Evolutionary conservation across 768 basidiomycete species (phyloP).

Genomic region (Dentipellis sp.): DNA sequence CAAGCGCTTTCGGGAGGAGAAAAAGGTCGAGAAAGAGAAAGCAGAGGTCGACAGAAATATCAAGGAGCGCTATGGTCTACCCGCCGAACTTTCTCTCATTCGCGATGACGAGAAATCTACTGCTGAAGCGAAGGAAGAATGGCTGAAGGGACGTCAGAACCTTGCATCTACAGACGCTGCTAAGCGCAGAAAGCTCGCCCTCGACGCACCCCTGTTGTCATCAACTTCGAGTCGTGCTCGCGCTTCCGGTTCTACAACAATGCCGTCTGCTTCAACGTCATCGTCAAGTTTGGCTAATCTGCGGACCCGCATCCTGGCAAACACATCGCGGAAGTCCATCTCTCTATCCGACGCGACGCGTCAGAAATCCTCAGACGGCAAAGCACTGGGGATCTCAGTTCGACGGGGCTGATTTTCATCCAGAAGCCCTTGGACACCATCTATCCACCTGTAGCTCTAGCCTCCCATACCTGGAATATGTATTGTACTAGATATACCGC

Average conservation of each 20-base stretch:
- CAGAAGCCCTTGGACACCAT: background rate
- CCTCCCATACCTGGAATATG: background rate
- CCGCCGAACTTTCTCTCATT: constrained; percentile 54
- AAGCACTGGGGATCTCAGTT: constrained; percentile 5
- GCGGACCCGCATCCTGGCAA: constrained; percentile 10
- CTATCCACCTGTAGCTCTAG: background rate
- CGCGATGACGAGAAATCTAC: constrained; percentile 54
- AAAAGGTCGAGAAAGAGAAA: constrained; percentile 67
- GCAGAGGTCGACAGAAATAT: constrained; percentile 61
- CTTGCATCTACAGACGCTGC: constrained; percentile 30
- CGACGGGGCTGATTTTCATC: constrained; percentile 4
- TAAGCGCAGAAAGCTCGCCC: constrained; percentile 37
- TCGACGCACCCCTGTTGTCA: constrained; percentile 8
- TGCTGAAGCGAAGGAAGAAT: constrained; percentile 53
- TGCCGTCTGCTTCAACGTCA: constrained; percentile 1
- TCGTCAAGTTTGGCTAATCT: background rate
- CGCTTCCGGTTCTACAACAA: background rate
- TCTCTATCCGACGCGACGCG: background rate
- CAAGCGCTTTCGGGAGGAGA: constrained; percentile 78
- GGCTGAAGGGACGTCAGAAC: constrained; percentile 45
- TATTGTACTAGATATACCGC: background rate
- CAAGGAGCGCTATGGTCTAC: constrained; percentile 70
- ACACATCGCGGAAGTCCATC: constrained; percentile 6
- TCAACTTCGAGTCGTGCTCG: background rate
- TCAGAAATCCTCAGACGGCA: background rate